A percentile compares a stretch with the other conserved stretches of the same genome.
phyloP scores from a whole-genome alignment of 2,329 filamentous ascomycete genomes.

The Paracoccidioides brasiliensis region DNA sequence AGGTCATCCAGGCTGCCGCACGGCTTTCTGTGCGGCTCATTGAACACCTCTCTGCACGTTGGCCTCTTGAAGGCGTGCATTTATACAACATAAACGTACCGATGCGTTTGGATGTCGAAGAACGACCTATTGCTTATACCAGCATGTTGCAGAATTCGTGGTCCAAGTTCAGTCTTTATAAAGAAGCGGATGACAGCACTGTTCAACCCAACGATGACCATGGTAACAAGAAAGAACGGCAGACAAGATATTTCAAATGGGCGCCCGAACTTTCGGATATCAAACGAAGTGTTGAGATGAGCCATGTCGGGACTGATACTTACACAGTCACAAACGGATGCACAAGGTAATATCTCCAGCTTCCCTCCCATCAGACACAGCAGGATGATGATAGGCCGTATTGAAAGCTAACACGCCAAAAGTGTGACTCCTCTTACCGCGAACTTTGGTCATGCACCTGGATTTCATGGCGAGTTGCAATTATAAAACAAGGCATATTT shows the following conservation, averaged over 20 bases:
- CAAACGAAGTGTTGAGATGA: slow-evolving; percentile 64
- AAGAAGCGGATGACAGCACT: slow-evolving; percentile 51
- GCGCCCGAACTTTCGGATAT: slow-evolving; percentile 72
- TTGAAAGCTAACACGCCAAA: slow-evolving; percentile 4
- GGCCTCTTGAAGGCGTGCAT: slow-evolving; percentile 53
- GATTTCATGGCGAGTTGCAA: slow-evolving; percentile 54
- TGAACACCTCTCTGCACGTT: slow-evolving; percentile 58
- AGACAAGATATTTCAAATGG: slow-evolving; percentile 72
- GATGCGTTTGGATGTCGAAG: slow-evolving; percentile 57
- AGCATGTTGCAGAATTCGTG: slow-evolving; percentile 78
- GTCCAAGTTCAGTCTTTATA: slow-evolving; percentile 63
- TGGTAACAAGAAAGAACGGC: not conserved
- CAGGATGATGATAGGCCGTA: not conserved
- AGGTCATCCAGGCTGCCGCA: slow-evolving; percentile 60
- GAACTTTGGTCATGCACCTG: slow-evolving; percentile 70
- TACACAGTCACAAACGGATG: slow-evolving; percentile 75
- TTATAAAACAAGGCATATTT: slow-evolving; percentile 40
- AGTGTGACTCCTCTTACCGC: slow-evolving; percentile 80
- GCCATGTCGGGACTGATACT: slow-evolving; percentile 69
- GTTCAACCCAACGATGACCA: not conserved
- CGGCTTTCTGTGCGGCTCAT: slow-evolving; percentile 59
- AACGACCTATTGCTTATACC: slow-evolving; percentile 59
- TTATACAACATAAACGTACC: slow-evolving; percentile 81
- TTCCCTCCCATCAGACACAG: not conserved
- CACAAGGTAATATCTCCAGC: slow-evolving; percentile 48